A percentile compares a stretch with the other conserved stretches of the same genome.
Conservation (phyloP, 1,284 basidiomycete genomes). For the Ustilago bromivora region DNA sequence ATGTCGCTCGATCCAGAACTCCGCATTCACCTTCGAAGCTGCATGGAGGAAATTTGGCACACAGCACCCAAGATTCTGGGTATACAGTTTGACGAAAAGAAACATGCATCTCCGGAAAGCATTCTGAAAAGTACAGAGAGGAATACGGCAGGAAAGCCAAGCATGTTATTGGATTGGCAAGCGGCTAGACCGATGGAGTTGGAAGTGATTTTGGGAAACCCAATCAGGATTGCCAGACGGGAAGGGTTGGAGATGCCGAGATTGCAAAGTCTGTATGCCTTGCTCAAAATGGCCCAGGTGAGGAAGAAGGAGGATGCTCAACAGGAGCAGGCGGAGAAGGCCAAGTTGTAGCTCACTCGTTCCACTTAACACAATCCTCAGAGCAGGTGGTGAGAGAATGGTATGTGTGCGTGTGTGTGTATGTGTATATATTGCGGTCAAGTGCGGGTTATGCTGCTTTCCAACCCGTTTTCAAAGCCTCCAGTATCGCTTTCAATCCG, state of each 20-base stretch:
- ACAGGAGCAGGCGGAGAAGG: constrained; percentile 18
- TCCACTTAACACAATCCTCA: not conserved
- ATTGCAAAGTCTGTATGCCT: constrained; percentile 71
- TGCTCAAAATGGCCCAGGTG: constrained; percentile 70
- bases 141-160: constrained; percentile 70
- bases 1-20: constrained; percentile 70
- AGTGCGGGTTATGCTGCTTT: constrained; percentile 6
- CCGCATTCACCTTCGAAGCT: constrained; percentile 68
- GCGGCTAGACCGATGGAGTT: constrained; percentile 70
- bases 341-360: not conserved
- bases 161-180: constrained; percentile 72
- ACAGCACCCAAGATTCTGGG: constrained; percentile 70
- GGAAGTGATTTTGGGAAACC: constrained; percentile 69
- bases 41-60: constrained; percentile 71
- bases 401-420: not conserved
- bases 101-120: constrained; percentile 69
- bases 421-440: not conserved
- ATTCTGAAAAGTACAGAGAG: constrained; percentile 70
- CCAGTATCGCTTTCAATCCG: constrained; percentile 48
- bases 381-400: not conserved
- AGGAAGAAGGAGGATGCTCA: constrained; percentile 43
- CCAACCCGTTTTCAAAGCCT: constrained; percentile 51
- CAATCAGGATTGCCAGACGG: constrained; percentile 68
- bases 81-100: constrained; percentile 64
- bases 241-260: constrained; percentile 70